These are phyloP conservation scores for Xylariaceae sp. DNA, from an alignment of 2,329 filamentous ascomycete genomes.

Conservation along the genomic window DNA sequence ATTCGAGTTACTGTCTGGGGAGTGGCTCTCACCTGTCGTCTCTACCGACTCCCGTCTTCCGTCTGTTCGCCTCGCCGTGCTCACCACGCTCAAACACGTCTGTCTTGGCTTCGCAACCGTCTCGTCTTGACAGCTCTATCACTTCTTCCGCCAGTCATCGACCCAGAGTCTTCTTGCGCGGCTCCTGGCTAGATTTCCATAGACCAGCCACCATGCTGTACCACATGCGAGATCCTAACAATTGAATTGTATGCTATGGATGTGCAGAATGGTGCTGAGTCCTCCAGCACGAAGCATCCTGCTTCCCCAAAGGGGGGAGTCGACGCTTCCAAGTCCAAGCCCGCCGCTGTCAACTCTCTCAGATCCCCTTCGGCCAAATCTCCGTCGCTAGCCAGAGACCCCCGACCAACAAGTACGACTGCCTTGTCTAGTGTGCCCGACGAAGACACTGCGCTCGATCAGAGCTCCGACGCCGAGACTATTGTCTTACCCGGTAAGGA, in stretches of 20 bases:
- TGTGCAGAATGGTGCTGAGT: constrained; percentile 66
- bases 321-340: constrained; percentile 34
- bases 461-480: constrained; percentile 70
- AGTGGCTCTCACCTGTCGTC: too few species aligned
- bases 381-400: constrained; percentile 31
- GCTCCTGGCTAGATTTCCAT: constrained; percentile 14
- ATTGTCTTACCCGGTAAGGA: constrained; percentile 67
- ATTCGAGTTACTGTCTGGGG: too few species aligned
- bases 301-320: constrained; percentile 50
- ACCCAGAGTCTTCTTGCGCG: constrained; percentile 3
- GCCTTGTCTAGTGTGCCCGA: constrained; percentile 37
- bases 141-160: too few species aligned
- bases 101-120: too few species aligned
- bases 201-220: constrained; percentile 55
- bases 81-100: too few species aligned
- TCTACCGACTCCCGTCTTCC: too few species aligned
- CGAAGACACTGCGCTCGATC: constrained; percentile 48
- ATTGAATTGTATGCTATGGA: constrained; percentile 64
- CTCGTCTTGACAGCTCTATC: too few species aligned
- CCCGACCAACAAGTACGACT: constrained; percentile 21
- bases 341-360: constrained; percentile 22
- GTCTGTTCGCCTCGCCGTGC: too few species aligned
- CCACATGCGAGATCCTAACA: constrained; percentile 42
- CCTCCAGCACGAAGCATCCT: constrained; percentile 58
- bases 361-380: constrained; percentile 24